These are phyloP conservation scores for Trichoderma cornu-damae DNA, from an alignment of 2,329 filamentous ascomycete genomes.

Conservation along the genomic window DNA sequence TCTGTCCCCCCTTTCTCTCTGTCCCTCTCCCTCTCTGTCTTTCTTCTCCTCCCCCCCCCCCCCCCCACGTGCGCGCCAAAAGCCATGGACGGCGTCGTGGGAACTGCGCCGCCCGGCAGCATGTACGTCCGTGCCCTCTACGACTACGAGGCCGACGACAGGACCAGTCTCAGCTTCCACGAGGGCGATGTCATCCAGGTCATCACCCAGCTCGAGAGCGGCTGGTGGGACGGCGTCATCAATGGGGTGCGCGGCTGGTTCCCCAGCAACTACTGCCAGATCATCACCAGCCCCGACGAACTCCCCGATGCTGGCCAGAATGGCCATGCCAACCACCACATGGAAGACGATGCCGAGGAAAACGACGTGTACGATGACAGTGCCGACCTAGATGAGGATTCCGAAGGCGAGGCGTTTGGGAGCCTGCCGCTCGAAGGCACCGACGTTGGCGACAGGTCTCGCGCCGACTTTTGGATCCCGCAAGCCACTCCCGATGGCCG, in stretches of 20 bases:
- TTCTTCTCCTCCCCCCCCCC: constrained; percentile 20
- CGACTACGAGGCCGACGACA: constrained; percentile 96
- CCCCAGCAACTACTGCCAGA: constrained; percentile 95
- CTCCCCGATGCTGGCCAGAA: constrained; percentile 57
- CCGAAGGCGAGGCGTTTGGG: constrained; percentile 54
- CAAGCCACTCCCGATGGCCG: constrained; percentile 91
- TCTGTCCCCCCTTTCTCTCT: constrained; percentile 10
- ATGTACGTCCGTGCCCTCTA: constrained; percentile 95
- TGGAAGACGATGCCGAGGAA: constrained; percentile 59
- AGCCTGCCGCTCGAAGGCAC: constrained; percentile 65
- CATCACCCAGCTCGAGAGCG: constrained; percentile 94
- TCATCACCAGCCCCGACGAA: constrained; percentile 73
- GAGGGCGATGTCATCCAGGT: constrained; percentile 98
- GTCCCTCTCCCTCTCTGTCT: constrained; percentile 18
- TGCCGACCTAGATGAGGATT: constrained; percentile 62
- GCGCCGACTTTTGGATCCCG: constrained; percentile 97
- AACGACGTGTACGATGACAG: constrained; percentile 63
- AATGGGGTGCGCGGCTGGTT: constrained; percentile 98
- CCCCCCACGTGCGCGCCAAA: constrained; percentile 16
- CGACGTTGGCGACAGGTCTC: constrained; percentile 61
- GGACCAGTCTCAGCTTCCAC: constrained; percentile 92
- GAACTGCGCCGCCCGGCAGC: constrained; percentile 56
- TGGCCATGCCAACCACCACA: constrained; percentile 49
- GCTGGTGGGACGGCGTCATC: constrained; percentile 99
- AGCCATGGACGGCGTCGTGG: constrained; percentile 57